Evolutionary conservation across 768 basidiomycete species (phyloP).

Genomic region (Podaxis carcinomalis): DNA sequence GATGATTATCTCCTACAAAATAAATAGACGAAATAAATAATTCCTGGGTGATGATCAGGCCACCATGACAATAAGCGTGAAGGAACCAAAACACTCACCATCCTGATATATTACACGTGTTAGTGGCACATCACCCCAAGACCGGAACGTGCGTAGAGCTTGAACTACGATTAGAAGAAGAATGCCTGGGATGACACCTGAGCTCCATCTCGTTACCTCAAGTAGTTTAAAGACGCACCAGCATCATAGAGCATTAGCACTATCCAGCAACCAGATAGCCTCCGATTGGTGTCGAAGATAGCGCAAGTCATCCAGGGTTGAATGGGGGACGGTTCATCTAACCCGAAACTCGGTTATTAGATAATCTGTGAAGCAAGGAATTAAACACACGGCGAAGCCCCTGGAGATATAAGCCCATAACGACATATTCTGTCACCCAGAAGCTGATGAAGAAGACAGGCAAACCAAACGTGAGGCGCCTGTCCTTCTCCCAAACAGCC

Average conservation of each 20-base stretch:
- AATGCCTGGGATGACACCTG: background rate
- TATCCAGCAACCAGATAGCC: slow-evolving; percentile 4
- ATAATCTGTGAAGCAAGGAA: background rate
- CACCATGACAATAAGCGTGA: background rate
- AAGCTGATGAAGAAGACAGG: background rate
- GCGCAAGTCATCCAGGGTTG: background rate
- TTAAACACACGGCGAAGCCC: background rate
- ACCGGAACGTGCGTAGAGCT: background rate
- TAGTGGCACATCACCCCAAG: slow-evolving; percentile 6
- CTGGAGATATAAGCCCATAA: background rate
- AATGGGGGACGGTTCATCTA: background rate
- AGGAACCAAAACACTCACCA: background rate
- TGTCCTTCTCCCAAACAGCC: slow-evolving; percentile 14
- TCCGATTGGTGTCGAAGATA: background rate
- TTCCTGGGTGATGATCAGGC: background rate
- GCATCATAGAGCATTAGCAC: slow-evolving; percentile 7
- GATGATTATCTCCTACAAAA: background rate
- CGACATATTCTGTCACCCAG: background rate
- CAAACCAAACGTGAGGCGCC: background rate
- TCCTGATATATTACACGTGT: slow-evolving; percentile 7
- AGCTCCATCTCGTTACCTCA: background rate
- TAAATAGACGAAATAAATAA: slow-evolving; percentile 13
- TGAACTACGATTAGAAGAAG: slow-evolving; percentile 1
- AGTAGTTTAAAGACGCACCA: background rate
- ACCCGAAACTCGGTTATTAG: background rate